These are phyloP conservation scores for Nicotiana otophora DNA, from an alignment of 257 asterid species.

Conservation along the genomic window DNA sequence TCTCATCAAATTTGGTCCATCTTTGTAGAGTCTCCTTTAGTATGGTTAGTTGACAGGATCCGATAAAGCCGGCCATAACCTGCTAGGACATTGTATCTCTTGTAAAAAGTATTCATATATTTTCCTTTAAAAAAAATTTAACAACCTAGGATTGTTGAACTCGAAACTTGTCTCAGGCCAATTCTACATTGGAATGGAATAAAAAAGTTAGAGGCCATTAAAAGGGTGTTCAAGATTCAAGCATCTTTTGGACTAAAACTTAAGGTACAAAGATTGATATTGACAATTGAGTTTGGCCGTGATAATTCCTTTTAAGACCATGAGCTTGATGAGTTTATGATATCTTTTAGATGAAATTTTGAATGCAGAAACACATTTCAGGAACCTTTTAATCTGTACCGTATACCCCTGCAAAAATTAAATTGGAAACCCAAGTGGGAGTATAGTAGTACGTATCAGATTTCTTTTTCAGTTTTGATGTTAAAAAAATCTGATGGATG, in stretches of 20 bases:
- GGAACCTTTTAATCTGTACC: background rate
- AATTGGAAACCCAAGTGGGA: background rate
- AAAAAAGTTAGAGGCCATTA: too few species aligned
- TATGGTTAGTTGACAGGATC: conserved; percentile 41
- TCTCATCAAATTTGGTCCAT: conserved; percentile 21
- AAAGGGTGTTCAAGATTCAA: too few species aligned
- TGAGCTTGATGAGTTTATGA: background rate
- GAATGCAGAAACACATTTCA: background rate
- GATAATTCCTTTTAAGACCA: too few species aligned
- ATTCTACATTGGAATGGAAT: background rate
- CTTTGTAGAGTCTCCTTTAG: conserved; percentile 7
- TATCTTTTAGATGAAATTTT: too few species aligned
- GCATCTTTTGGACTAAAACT: too few species aligned
- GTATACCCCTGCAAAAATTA: background rate
- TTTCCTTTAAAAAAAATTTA: background rate
- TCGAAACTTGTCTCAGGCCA: too few species aligned
- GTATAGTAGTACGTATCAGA: background rate
- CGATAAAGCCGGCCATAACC: conserved; percentile 32
- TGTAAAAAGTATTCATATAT: background rate
- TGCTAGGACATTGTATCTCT: background rate
- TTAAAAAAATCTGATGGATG: conserved; percentile 7
- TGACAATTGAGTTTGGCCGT: too few species aligned
- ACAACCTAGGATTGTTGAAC: too few species aligned
- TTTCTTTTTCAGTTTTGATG: conserved; percentile 13
- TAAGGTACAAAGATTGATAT: too few species aligned